phyloP scores from a whole-genome alignment of 2,329 filamentous ascomycete genomes.

The Hypoxylon rubiginosum region DNA sequence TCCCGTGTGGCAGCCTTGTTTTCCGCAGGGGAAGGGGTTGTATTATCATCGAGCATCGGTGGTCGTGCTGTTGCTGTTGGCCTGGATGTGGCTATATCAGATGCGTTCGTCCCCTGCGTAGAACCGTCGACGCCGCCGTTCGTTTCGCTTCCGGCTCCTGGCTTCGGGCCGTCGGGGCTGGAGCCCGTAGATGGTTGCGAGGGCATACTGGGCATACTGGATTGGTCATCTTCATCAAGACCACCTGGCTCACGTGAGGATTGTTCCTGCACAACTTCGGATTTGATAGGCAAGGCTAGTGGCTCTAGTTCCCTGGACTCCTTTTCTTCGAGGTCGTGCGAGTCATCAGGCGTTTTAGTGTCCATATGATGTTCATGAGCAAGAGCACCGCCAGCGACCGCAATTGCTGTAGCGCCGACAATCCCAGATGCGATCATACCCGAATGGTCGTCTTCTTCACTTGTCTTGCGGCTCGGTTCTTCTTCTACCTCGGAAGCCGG shows the following conservation, averaged over 20 bases:
- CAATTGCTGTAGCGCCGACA: slow-evolving; percentile 22
- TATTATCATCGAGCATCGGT: no score
- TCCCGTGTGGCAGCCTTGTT: background rate
- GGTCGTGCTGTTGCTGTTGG: no score
- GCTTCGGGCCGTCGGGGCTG: no score
- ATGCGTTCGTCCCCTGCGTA: no score
- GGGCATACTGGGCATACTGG: no score
- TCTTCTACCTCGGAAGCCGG: background rate
- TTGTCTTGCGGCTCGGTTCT: background rate
- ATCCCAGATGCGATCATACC: slow-evolving; percentile 18
- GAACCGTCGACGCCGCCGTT: no score
- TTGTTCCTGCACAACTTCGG: background rate
- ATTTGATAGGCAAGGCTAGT: background rate
- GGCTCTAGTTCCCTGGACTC: slow-evolving; percentile 7
- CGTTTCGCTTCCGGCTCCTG: no score
- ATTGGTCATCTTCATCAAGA: no score
- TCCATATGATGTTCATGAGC: slow-evolving; percentile 8
- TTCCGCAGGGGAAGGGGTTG: background rate
- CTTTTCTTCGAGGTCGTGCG: slow-evolving; percentile 4
- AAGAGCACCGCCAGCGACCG: slow-evolving; percentile 16
- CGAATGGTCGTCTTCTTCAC: background rate
- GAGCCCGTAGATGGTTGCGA: no score
- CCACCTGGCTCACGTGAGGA: background rate
- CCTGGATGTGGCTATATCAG: no score
- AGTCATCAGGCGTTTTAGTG: slow-evolving; percentile 2